phyloP scores from a whole-genome alignment of 805 yeast genomes.

The Candida ascalaphidarum region DNA sequence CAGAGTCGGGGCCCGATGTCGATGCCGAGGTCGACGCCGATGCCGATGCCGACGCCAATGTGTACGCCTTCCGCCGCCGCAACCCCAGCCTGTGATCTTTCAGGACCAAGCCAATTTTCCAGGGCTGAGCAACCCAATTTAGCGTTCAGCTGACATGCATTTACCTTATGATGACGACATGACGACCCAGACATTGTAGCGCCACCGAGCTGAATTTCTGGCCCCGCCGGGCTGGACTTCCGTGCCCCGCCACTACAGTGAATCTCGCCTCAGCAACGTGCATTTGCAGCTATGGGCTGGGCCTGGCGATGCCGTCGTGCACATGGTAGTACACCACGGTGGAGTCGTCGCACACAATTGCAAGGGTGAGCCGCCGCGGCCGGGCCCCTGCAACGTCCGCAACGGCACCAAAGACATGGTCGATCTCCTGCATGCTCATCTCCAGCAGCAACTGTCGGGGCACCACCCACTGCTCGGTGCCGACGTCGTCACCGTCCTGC shows the following conservation, averaged over 20 bases:
- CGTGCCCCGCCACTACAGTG: not conserved
- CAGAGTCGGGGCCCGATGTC: no score
- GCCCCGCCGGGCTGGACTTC: not conserved
- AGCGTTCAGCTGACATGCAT: slow-evolving; percentile 3
- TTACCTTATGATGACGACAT: not conserved
- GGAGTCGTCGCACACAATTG: slow-evolving; percentile 55
- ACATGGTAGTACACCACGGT: slow-evolving; percentile 64
- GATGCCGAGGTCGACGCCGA: not conserved
- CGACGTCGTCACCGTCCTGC: slow-evolving; percentile 12
- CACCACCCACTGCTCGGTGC: slow-evolving; percentile 31
- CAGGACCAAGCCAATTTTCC: slow-evolving; percentile 8
- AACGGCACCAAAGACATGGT: slow-evolving; percentile 29
- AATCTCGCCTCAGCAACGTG: not conserved
- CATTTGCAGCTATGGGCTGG: slow-evolving; percentile 38
- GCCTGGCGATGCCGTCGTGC: slow-evolving; percentile 59
- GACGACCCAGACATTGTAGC: slow-evolving; percentile 1
- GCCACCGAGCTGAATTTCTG: no score
- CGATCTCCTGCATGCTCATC: slow-evolving; percentile 30
- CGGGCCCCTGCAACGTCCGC: slow-evolving; percentile 9
- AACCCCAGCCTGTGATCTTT: slow-evolving; percentile 8
- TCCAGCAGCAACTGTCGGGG: slow-evolving; percentile 20
- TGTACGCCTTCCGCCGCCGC: no score
- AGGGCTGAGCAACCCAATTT: slow-evolving; percentile 1
- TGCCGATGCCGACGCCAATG: not conserved
- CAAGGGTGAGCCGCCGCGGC: slow-evolving; percentile 43